Conservation (phyloP, 78 protist genomes). For the Dictyostelium intermedium region DNA sequence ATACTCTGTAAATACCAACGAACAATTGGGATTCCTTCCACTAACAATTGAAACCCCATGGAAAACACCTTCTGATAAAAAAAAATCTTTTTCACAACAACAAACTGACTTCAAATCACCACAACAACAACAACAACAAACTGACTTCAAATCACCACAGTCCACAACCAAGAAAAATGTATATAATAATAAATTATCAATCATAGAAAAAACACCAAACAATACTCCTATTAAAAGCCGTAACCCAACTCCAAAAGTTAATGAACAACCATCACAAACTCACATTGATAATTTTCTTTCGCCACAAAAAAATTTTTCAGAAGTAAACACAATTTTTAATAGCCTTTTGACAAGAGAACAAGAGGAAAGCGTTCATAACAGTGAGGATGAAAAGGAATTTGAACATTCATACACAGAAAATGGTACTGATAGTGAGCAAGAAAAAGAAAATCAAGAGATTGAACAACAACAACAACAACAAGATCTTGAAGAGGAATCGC, state of each 20-base stretch:
- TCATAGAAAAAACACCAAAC: background rate
- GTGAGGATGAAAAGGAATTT: background rate
- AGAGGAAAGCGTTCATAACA: background rate
- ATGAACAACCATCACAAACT: background rate
- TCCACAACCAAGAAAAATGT: background rate
- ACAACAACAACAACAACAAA: background rate
- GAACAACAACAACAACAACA: background rate
- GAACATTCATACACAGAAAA: background rate
- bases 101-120: background rate
- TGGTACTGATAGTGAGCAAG: background rate
- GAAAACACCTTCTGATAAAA: background rate
- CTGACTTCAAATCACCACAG: background rate
- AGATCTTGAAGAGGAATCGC: background rate
- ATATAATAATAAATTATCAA: background rate
- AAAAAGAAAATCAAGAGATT: background rate
- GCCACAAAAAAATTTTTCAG: background rate
- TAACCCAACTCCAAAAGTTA: background rate
- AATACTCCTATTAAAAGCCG: background rate
- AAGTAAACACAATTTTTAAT: background rate
- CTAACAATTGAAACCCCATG: background rate
- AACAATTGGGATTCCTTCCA: background rate
- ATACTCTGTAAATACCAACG: background rate
- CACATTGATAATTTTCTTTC: background rate
- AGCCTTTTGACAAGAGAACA: background rate
- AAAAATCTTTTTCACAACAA: background rate